phyloP scores from a whole-genome alignment of 208 protist genomes.

The Acanthamoeba rhysodes region DNA sequence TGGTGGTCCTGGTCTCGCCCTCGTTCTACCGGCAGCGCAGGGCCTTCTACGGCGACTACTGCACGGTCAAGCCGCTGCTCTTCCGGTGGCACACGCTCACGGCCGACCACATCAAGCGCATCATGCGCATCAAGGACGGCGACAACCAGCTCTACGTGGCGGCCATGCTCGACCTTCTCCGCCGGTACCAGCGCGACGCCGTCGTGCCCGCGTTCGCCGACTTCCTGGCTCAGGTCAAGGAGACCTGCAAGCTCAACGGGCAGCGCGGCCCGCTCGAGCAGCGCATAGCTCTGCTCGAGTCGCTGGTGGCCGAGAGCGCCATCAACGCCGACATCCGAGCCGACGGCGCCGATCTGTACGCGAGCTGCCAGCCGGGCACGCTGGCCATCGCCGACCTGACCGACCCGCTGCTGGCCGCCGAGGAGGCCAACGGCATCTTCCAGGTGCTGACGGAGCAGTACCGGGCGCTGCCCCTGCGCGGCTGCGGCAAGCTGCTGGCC shows the following conservation, averaged over 20 bases:
- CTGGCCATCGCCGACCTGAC: conserved; percentile 71
- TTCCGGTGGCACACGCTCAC: conserved; percentile 73
- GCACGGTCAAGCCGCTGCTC: conserved; percentile 70
- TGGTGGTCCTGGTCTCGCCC: conserved; percentile 64
- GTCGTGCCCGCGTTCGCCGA: conserved; percentile 31
- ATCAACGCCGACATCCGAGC: conserved; percentile 21
- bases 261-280: conserved; percentile 24
- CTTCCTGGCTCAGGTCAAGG: conserved; percentile 42
- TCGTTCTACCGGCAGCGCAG: conserved; percentile 67
- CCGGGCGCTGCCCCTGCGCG: background rate
- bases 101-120: conserved; percentile 69
- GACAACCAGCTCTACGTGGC: conserved; percentile 64
- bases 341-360: background rate
- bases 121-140: conserved; percentile 75
- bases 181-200: conserved; percentile 44
- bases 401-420: conserved; percentile 60
- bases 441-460: conserved; percentile 76
- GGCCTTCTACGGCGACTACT: conserved; percentile 66
- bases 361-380: background rate
- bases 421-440: conserved; percentile 76
- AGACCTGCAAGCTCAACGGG: background rate
- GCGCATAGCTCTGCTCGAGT: conserved; percentile 13
- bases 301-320: conserved; percentile 44
- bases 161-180: conserved; percentile 49
- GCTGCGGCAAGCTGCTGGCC: conserved; percentile 68